A percentile compares a stretch with the other conserved stretches of the same genome.
phyloP scores from a whole-genome alignment of 148 eudicot genomes.

The Vaccinium darrowii region DNA sequence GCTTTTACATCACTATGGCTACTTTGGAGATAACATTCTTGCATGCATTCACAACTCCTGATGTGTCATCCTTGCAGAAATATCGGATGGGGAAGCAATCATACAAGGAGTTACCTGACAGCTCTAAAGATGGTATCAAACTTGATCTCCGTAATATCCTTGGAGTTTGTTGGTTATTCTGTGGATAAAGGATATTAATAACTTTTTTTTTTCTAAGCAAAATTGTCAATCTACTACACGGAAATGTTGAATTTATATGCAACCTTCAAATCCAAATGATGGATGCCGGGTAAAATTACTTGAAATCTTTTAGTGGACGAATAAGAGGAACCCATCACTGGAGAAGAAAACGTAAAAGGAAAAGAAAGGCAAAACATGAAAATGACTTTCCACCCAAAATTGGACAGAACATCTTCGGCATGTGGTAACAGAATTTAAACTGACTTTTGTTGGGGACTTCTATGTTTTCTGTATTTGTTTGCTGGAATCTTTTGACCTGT shows the following conservation, averaged over 20 bases:
- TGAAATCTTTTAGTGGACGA: not conserved
- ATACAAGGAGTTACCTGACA: constrained; percentile 38
- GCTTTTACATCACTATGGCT: not conserved
- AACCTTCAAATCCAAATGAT: not conserved
- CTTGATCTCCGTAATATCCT: not conserved
- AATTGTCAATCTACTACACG: not conserved
- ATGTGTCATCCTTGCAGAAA: constrained; percentile 32
- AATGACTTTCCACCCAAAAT: not conserved
- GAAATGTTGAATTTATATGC: not conserved
- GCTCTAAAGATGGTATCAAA: constrained; percentile 37
- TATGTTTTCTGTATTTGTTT: not conserved
- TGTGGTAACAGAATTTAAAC: not conserved
- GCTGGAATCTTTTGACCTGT: constrained; percentile 3
- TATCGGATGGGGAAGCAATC: constrained; percentile 49
- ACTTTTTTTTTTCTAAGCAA: not conserved
- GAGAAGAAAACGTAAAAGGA: not conserved
- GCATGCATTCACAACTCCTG: not conserved
- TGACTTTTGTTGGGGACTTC: not conserved
- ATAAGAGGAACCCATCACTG: not conserved
- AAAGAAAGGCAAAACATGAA: not conserved
- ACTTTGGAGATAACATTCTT: not conserved
- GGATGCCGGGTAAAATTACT: not conserved
- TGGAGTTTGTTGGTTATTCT: not conserved
- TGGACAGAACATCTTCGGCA: not conserved
- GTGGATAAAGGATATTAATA: not conserved